Evolutionary conservation across 345 rosid species (phyloP), one percentile per base, ranked within the genome.

Genomic region (Pistacia atlantica): DNA sequence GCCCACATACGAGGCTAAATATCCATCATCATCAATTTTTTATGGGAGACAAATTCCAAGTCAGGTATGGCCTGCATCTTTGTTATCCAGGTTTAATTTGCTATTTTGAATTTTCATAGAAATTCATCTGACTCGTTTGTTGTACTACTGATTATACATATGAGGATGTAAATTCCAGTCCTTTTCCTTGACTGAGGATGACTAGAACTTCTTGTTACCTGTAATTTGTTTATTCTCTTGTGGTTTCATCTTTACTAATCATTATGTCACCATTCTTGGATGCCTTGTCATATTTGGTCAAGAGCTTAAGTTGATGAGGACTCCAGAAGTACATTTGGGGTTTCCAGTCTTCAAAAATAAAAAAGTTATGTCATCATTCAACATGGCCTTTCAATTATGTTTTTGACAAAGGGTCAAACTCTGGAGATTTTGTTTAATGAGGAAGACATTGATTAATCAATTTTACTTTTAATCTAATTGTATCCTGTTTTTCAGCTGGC

Each of bases 11-110:
- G 85, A 86, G 35, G 69, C 90, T 76, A 73, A 84, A 46, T 90
- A 92, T 80, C 90, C 81, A 2, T 69, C 86, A 42, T 82, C 79
- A 8, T 94, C 97, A 0, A 91, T 87, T 69, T 96, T 96, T 80
- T 72, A 94, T 83, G 46, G 54, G 67, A 92, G 94, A 77, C 97
- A 91, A 76, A 86, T 96, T 77, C 99, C 97, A 4, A 96, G 99
- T 75, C 90, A 91, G 97, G 99, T 92, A 67, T 10, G 79, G 28
- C 59, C 25, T 60, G 62, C 20, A 18, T 68, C 65, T 25, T 31
- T 16, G n/a, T 25, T 18, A 6, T 51, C 18, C 8, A 2, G 25
- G 69, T 73, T 51, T 51, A 5, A 54, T 54, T 14, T 54, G 57
- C 18, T 17, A 1, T 31, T 49, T 35, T 2, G 33, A 49, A 49